Percentiles rank a stretch among this genome's conserved stretches.
These are phyloP conservation scores for Cadophora malorum DNA, from an alignment of 2,329 filamentous ascomycete genomes.

Conservation along the genomic window DNA sequence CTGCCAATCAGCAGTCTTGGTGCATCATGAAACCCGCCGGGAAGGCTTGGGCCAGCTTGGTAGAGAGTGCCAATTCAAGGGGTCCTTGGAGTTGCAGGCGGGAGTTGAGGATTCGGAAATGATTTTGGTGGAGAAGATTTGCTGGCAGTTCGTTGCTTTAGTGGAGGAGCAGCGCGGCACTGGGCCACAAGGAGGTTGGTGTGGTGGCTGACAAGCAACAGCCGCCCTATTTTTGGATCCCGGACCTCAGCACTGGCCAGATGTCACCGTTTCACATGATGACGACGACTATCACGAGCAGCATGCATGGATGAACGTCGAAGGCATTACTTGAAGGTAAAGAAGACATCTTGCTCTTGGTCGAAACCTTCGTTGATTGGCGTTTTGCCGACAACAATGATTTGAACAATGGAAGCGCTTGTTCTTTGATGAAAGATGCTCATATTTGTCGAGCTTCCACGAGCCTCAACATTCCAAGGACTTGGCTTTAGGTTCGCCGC, in stretches of 20 bases:
- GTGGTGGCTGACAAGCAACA: conserved; percentile 7
- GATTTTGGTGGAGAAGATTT: conserved; percentile 5
- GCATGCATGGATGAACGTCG: background rate
- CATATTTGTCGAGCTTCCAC: background rate
- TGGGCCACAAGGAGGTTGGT: conserved; percentile 1
- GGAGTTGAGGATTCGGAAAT: conserved; percentile 8
- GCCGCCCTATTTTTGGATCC: conserved; percentile 18
- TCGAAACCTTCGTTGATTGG: background rate
- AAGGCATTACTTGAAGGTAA: background rate
- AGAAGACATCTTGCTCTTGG: background rate
- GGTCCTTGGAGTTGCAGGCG: background rate
- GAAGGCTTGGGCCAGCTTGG: conserved; percentile 2
- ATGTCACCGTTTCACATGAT: conserved; percentile 13
- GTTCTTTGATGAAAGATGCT: background rate
- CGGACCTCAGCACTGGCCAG: conserved; percentile 1
- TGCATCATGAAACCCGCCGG: conserved; percentile 12
- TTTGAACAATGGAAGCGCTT: background rate
- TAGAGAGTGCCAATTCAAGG: conserved; percentile 16
- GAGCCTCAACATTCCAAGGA: background rate
- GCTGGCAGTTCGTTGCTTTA: background rate
- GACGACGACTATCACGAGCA: conserved; percentile 5
- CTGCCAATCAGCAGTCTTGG: conserved; percentile 16
- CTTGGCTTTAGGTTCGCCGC: background rate
- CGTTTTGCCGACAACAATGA: too few species aligned
- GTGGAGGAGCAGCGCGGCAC: background rate